phyloP scores from a whole-genome alignment of 495 filamentous ascomycete genomes.

The Tricharina praecox region DNA sequence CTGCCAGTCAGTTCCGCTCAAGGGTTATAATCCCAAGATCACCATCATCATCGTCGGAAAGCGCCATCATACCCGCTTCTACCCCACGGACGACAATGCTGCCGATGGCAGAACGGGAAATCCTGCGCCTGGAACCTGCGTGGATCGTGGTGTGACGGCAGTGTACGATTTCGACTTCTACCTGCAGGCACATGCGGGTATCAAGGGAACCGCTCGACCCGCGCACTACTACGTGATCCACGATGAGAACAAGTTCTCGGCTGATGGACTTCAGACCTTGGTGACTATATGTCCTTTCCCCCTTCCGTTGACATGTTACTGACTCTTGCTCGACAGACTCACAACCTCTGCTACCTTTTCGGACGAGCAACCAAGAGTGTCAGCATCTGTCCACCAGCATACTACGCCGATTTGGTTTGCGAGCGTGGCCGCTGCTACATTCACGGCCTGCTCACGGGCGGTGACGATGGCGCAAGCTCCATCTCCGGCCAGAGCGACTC shows the following conservation, averaged over 20 bases:
- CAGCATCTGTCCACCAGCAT: constrained; percentile 62
- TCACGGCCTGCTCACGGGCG: constrained; percentile 38
- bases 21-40: constrained; percentile 31
- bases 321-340: no score
- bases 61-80: constrained; percentile 84
- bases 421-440: constrained; percentile 52
- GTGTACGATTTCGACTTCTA: constrained; percentile 69
- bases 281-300: constrained; percentile 12
- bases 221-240: constrained; percentile 62
- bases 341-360: constrained; percentile 62
- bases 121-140: constrained; percentile 57
- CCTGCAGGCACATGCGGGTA: constrained; percentile 64
- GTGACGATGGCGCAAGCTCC: constrained; percentile 16
- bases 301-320: constrained; percentile 5
- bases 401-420: constrained; percentile 66
- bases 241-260: constrained; percentile 39
- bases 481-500: constrained; percentile 21
- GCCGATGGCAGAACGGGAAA: constrained; percentile 43
- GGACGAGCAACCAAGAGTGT: constrained; percentile 68
- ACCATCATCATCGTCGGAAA: constrained; percentile 60
- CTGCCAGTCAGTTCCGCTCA: constrained; percentile 38
- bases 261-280: constrained; percentile 18
- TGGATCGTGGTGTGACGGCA: constrained; percentile 72
- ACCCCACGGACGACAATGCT: constrained; percentile 34
- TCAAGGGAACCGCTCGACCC: constrained; percentile 71